These are phyloP conservation scores for Thelonectria discophora DNA, from an alignment of 2,329 filamentous ascomycete species.

Conservation along the genomic window DNA sequence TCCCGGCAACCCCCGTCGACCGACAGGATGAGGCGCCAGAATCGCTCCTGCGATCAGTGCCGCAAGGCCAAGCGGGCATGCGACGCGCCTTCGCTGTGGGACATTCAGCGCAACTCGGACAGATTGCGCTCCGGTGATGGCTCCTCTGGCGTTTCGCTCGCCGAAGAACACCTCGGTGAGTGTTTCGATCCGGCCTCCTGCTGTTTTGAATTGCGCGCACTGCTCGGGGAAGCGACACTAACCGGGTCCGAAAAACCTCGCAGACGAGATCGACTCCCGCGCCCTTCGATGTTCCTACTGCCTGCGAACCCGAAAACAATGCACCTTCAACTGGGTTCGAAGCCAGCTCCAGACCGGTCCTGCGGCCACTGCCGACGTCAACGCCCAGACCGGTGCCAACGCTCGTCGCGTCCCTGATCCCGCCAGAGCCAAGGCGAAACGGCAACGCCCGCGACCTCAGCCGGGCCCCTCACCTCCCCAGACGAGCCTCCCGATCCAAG, in stretches of 20 bases:
- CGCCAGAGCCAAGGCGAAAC: conserved; percentile 39
- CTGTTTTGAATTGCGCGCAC: conserved; percentile 26
- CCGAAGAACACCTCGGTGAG: conserved; percentile 42
- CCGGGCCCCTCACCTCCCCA: conserved; percentile 37
- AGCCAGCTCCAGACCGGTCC: conserved; percentile 41
- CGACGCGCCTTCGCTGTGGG: conserved; percentile 43
- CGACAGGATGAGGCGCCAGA: conserved; percentile 41
- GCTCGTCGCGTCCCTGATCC: conserved; percentile 40
- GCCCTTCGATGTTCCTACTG: conserved; percentile 43
- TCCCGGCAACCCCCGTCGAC: conserved; percentile 18
- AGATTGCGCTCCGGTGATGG: conserved; percentile 38
- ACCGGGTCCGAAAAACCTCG: conserved; percentile 36
- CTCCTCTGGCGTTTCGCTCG: conserved; percentile 35
- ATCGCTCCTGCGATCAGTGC: conserved; percentile 43
- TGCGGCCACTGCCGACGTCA: conserved; percentile 30
- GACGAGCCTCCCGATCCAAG: conserved; percentile 36
- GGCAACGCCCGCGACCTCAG: conserved; percentile 39
- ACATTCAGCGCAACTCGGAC: conserved; percentile 42
- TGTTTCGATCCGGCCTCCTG: conserved; percentile 17
- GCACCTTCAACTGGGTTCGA: conserved; percentile 42
- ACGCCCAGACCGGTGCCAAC: conserved; percentile 30
- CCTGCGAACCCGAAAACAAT: conserved; percentile 42
- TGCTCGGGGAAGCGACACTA: conserved; percentile 35
- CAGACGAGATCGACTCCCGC: conserved; percentile 42
- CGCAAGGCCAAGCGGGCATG: conserved; percentile 44